Base-by-base conservation (phyloP, 129 eudicot genomes). In the Flaveria robusta region DNA sequence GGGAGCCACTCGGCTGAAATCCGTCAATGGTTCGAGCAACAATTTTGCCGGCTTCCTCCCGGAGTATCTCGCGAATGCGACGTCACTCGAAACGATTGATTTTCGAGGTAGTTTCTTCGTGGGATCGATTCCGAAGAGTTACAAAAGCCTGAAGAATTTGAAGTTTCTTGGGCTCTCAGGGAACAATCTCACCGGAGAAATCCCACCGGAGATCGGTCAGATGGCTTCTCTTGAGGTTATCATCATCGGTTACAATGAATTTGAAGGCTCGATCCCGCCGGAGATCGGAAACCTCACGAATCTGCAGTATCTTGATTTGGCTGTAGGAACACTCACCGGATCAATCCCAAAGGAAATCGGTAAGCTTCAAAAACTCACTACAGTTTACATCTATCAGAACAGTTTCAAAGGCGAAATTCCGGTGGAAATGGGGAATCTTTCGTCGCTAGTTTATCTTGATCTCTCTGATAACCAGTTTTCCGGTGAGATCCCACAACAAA, bases 151-250 rank as follows among this genome's bases (percentile, higher is more conserved):
- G 76, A 74, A 84, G 64, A 82, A 79, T 24, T 51, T 93, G 85
- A 90, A 79, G 86, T 93, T 90, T 75, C 86, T 93, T 72, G 97
- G 96, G 49, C 84, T 93, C 26, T 93, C 97, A 1, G 97, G 97
- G 2, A 93, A 93, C 58, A 87, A 87, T 78, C 88, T 93, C 2
- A 86, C 98, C 1, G 98, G 98, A 18, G 68, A 41, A 27, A 82
- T 93, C 6, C 91, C 98, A 1, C 64, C 83, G 22, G 92, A 85
- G 78, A 52, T 93, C 16, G 96, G 97, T 1, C 69, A 82, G 12
- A 68, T 90, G 67, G 83, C 86, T 8, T 83, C 92, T 52, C 46
- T 93, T 13, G 91, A 93, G 85, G 88, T 88, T 52, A 78, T 93
- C 11, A 93, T 90, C 37, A 72, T 93, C 9, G 98, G 98, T 3